A percentile compares a stretch with the other conserved stretches of the same genome.
These are phyloP conservation scores for Casuarina cunninghamiana DNA, from an alignment of 306 rosid genomes.

Conservation along the genomic window DNA sequence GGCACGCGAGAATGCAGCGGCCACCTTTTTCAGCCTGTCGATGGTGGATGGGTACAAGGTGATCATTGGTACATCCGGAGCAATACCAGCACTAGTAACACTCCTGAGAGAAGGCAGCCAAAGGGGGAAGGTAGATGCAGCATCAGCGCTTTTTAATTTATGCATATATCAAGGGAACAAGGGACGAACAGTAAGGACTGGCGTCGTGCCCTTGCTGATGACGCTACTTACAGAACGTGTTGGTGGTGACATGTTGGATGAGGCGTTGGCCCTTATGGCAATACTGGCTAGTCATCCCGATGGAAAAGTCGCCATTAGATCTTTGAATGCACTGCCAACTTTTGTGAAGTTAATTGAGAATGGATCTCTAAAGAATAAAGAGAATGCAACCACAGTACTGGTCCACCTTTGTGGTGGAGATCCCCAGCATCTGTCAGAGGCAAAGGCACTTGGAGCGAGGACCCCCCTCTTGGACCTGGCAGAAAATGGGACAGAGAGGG, in stretches of 20 bases:
- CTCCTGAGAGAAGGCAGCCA: slow-evolving; percentile 73
- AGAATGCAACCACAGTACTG: slow-evolving; percentile 83
- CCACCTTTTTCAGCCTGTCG: slow-evolving; percentile 87
- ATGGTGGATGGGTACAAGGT: slow-evolving; percentile 57
- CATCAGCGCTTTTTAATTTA: slow-evolving; percentile 72
- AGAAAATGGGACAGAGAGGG: slow-evolving; percentile 73
- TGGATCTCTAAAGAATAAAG: slow-evolving; percentile 73
- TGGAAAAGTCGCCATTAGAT: slow-evolving; percentile 68
- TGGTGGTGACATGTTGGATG: slow-evolving; percentile 75
- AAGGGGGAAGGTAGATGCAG: slow-evolving; percentile 80
- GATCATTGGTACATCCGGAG: slow-evolving; percentile 69
- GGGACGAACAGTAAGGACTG: slow-evolving; percentile 82
- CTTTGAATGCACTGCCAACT: slow-evolving; percentile 51
- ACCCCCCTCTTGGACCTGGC: slow-evolving; percentile 51
- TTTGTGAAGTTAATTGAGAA: slow-evolving; percentile 56
- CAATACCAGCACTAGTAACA: slow-evolving; percentile 68
- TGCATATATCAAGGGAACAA: slow-evolving; percentile 79
- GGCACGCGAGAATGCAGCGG: slow-evolving; percentile 95
- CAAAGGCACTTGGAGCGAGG: slow-evolving; percentile 53
- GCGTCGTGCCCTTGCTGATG: slow-evolving; percentile 67
- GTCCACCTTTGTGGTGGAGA: slow-evolving; percentile 69
- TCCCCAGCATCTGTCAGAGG: slow-evolving; percentile 43
- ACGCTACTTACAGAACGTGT: slow-evolving; percentile 59
- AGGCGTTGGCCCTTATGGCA: slow-evolving; percentile 75
- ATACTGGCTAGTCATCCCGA: slow-evolving; percentile 63